Conservation (phyloP, 192 early-diverging fungal species). For the Coemansia sp. region DNA sequence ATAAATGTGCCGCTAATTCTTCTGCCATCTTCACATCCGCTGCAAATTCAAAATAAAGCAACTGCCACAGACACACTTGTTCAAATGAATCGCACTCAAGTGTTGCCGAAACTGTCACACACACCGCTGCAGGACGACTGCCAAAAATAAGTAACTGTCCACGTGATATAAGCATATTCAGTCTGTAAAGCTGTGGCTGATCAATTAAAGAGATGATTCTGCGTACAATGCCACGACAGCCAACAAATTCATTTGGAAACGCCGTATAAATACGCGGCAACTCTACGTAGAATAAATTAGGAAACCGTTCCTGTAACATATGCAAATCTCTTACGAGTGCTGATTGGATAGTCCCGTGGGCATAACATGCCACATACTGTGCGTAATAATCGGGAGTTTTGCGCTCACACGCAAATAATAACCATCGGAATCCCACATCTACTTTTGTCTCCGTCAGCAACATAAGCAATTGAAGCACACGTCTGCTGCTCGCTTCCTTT, state of each 20-base stretch:
- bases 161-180: slow-evolving; percentile 21
- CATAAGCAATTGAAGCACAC: slow-evolving; percentile 24
- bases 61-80: slow-evolving; percentile 62
- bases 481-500: neutral
- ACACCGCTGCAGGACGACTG: neutral
- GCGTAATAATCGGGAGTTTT: slow-evolving; percentile 6
- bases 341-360: slow-evolving; percentile 22
- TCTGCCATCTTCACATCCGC: slow-evolving; percentile 20
- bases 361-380: slow-evolving; percentile 19
- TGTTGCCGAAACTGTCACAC: slow-evolving; percentile 16
- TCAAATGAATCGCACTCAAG: slow-evolving; percentile 56
- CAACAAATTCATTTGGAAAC: slow-evolving; percentile 39
- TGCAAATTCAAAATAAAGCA: slow-evolving; percentile 46
- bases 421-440: slow-evolving; percentile 45
- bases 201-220: slow-evolving; percentile 51
- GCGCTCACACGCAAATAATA: slow-evolving; percentile 6
- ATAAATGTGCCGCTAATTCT: slow-evolving; percentile 12
- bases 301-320: slow-evolving; percentile 53
- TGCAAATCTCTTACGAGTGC: slow-evolving; percentile 50
- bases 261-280: slow-evolving; percentile 41
- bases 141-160: slow-evolving; percentile 37
- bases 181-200: slow-evolving; percentile 54
- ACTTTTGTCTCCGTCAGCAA: slow-evolving; percentile 26
- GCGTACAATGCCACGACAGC: slow-evolving; percentile 29
- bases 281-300: slow-evolving; percentile 36